Percentiles rank a stretch among this genome's conserved stretches.
These are phyloP conservation scores for Aotearoamyces nothofagi DNA, from an alignment of 2,329 filamentous ascomycete genomes.

Conservation along the genomic window DNA sequence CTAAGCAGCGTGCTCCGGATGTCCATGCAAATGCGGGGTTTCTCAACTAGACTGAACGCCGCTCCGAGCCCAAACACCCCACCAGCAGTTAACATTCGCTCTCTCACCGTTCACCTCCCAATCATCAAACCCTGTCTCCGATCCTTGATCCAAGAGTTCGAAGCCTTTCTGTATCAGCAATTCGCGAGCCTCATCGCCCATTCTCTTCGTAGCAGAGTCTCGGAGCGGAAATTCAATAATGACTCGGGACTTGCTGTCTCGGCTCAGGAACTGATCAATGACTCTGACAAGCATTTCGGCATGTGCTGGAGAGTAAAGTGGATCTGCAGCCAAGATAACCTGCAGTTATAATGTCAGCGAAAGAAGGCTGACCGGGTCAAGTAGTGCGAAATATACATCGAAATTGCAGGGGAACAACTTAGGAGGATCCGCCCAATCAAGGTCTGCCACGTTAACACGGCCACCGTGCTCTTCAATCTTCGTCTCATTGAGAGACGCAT, in stretches of 20 bases:
- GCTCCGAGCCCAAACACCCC: constrained; percentile 46
- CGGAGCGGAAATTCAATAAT: constrained; percentile 72
- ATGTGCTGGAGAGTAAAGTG: constrained; percentile 75
- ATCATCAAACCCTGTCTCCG: constrained; percentile 55
- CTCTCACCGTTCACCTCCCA: constrained; percentile 44
- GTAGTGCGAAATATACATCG: constrained; percentile 6
- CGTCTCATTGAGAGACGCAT: constrained; percentile 47
- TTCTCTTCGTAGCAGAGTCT: constrained; percentile 45
- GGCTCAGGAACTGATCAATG: constrained; percentile 51
- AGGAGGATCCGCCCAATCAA: constrained; percentile 36
- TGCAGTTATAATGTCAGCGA: no score
- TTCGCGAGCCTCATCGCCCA: constrained; percentile 46
- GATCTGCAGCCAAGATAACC: constrained; percentile 73
- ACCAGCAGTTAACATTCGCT: constrained; percentile 49
- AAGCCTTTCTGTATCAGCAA: constrained; percentile 40
- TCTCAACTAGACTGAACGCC: no score
- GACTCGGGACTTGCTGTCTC: constrained; percentile 41
- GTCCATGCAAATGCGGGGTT: no score
- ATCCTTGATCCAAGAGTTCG: constrained; percentile 40
- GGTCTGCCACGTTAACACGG: constrained; percentile 41
- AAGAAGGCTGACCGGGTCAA: no score
- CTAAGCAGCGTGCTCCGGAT: no score
- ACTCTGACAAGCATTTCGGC: constrained; percentile 58
- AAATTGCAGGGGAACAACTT: constrained; percentile 4
- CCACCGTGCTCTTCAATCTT: constrained; percentile 40